phyloP scores from a whole-genome alignment of 495 filamentous ascomycete genomes.

The Talaromyces nanjingensis region DNA sequence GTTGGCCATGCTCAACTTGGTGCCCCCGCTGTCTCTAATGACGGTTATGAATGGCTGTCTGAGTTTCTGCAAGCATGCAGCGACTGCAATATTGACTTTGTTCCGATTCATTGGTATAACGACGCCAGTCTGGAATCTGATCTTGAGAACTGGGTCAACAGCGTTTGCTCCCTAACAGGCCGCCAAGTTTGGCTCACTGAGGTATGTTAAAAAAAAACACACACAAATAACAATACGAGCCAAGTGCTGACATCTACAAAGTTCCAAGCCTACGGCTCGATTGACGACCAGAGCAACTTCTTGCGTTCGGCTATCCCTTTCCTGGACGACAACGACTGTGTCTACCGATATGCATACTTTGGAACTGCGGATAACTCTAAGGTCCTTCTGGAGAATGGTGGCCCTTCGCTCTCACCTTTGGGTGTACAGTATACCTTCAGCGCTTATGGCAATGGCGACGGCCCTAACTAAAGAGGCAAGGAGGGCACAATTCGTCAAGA shows the following conservation, averaged over 20 bases:
- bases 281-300: constrained; percentile 46
- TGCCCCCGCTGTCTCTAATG: constrained; percentile 72
- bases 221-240: background rate
- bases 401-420: constrained; percentile 4
- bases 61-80: constrained; percentile 53
- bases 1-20: constrained; percentile 59
- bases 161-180: constrained; percentile 33
- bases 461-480: background rate
- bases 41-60: constrained; percentile 58
- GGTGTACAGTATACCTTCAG: constrained; percentile 5
- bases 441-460: constrained; percentile 4
- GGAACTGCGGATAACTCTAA: constrained; percentile 15
- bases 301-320: constrained; percentile 49
- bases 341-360: constrained; percentile 79
- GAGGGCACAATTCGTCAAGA: too few relatives aligned
- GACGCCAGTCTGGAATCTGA: constrained; percentile 22
- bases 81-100: constrained; percentile 55
- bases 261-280: constrained; percentile 49
- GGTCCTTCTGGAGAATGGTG: constrained; percentile 3
- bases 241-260: constrained; percentile 27
- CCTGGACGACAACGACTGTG: constrained; percentile 56
- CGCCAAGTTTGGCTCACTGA: constrained; percentile 62
- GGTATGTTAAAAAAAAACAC: constrained; percentile 25
- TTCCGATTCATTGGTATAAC: constrained; percentile 68
- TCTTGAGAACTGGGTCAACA: constrained; percentile 44